A percentile compares a stretch with the other conserved stretches of the same genome.
Conservation (phyloP, 2,329 filamentous ascomycete species). For the Paecilomyces niveus region DNA sequence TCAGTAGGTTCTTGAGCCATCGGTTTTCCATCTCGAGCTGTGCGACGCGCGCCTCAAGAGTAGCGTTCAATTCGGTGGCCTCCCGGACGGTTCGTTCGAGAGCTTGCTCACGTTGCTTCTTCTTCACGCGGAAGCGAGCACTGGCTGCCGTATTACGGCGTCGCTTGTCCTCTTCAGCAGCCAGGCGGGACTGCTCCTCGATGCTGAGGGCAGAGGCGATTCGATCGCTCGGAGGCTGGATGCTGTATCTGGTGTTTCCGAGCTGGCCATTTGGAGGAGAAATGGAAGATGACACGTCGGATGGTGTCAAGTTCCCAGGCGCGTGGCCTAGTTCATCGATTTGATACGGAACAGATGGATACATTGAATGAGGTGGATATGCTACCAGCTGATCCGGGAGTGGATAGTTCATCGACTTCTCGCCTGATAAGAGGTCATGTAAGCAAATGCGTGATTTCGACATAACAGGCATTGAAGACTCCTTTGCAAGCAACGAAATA, state of each 20-base stretch:
- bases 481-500: not conserved
- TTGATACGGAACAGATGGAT: conserved; percentile 31
- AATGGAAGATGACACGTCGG: conserved; percentile 35
- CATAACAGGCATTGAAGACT: not conserved
- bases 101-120: conserved; percentile 88
- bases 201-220: conserved; percentile 47
- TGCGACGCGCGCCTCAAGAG: conserved; percentile 65
- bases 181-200: conserved; percentile 45
- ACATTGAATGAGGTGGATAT: conserved; percentile 31
- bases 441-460: conserved; percentile 11
- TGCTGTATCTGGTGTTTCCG: conserved; percentile 35
- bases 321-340: conserved; percentile 29
- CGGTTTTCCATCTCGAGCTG: conserved; percentile 76
- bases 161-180: conserved; percentile 88
- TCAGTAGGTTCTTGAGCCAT: conserved; percentile 71
- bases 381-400: conserved; percentile 32
- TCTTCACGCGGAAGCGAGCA: conserved; percentile 89
- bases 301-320: conserved; percentile 31
- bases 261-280: conserved; percentile 33
- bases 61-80: conserved; percentile 68
- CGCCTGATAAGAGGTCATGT: conserved; percentile 18
- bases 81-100: conserved; percentile 77
- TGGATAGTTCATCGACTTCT: conserved; percentile 32
- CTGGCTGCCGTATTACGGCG: conserved; percentile 83
- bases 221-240: conserved; percentile 29